Evolutionary conservation across 495 filamentous ascomycete genomes (phyloP), one percentile per base, ranked within the genome.

Genomic region (Aspergillus ostianus): DNA sequence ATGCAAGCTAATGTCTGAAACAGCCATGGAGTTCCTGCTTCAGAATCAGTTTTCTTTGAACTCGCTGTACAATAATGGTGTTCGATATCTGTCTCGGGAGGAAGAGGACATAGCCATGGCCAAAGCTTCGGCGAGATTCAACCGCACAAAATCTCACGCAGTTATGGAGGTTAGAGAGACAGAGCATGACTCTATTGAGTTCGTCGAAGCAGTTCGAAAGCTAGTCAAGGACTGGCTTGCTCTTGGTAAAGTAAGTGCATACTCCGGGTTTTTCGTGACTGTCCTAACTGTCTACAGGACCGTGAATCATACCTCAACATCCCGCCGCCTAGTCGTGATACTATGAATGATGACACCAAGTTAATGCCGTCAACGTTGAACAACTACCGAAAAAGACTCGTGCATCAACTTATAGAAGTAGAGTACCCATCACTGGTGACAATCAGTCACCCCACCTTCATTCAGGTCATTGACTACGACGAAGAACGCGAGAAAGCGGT

Each of bases 31-130:
- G 15, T 92, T 93, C 55, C 74, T 93, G 0, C 57, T 82, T 13
- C 72, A 77, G 8, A 77, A 87, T 62, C 73, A 77, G n/a, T 93
- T 93, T 60, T 72, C 82, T 32, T 77, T 94, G 55, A 80, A 82
- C 10, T 62, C 71, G 0, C 70, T 85, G 2, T 86, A 87, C 64
- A 76, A 62, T 0, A 63, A 74, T 10, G 91, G 91, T 12, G 77
- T 93, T 7, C 77, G 77, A 4, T 94, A 93, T 68, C 71, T 96
- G 6, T 90, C 87, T 23, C 80, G 82, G 47, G 73, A 80, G 6
- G 91, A 93, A 64, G 85, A 87, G 55, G 65, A 70, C 3, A 45
- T 65, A 29, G 79, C 82, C 5, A 64, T 73, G 12, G 48, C 64
- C 13, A 66, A 58, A 54, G 69, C 64, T 6, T 29, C 46, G 2